phyloP scores from a whole-genome alignment of 352 stramenopile genomes.

The Blastocystis sp. region DNA sequence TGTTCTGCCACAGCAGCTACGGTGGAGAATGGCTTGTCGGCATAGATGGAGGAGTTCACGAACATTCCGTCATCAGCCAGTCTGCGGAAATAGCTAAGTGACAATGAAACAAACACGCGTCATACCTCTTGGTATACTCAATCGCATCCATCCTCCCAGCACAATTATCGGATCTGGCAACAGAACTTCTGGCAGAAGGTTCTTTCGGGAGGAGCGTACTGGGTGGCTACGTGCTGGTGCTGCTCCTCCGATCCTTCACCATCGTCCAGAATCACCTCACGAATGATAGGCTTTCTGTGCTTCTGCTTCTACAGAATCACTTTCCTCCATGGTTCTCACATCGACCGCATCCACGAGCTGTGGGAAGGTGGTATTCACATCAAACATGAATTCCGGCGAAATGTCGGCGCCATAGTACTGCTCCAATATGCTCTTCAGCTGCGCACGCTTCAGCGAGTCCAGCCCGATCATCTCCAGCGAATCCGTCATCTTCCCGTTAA shows the following conservation, averaged over 20 bases:
- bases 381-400: slow-evolving; percentile 36
- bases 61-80: slow-evolving; percentile 48
- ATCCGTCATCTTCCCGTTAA: slow-evolving; percentile 18
- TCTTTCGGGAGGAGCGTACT: slow-evolving; percentile 42
- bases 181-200: slow-evolving; percentile 68
- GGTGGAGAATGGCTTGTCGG: slow-evolving; percentile 9
- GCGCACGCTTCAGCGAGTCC: slow-evolving; percentile 60
- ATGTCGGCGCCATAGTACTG: slow-evolving; percentile 65
- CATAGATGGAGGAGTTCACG: slow-evolving; percentile 33
- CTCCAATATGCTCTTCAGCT: slow-evolving; percentile 59
- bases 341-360: slow-evolving; percentile 32
- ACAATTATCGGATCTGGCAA: slow-evolving; percentile 63
- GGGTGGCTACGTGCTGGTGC: neutral
- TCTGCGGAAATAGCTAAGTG: slow-evolving; percentile 24
- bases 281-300: slow-evolving; percentile 54
- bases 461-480: slow-evolving; percentile 60
- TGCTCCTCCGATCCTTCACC: neutral
- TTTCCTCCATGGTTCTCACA: neutral
- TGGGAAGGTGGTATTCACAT: slow-evolving; percentile 59
- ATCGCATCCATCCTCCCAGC: slow-evolving; percentile 50
- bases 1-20: neutral
- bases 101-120: neutral
- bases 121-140: slow-evolving; percentile 15
- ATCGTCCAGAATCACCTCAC: neutral
- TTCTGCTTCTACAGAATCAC: slow-evolving; percentile 46